These are phyloP conservation scores for Lipomyces lipofer DNA, from an alignment of 805 yeast species.

Conservation along the genomic window DNA sequence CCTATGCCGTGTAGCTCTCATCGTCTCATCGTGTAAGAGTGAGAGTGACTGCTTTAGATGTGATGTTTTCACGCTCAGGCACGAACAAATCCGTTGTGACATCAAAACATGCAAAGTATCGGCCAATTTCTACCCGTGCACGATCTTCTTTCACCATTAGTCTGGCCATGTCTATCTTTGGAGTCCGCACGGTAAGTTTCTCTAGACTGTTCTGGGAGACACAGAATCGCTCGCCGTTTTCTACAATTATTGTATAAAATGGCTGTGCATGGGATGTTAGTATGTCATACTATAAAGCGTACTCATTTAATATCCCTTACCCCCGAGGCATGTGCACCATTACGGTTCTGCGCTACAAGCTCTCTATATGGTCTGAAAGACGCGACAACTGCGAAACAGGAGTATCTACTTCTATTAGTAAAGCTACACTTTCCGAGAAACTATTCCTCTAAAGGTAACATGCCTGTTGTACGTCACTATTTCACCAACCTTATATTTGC, in stretches of 20 bases:
- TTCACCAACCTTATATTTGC: conserved; percentile 8
- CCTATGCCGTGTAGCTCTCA: too few relatives aligned
- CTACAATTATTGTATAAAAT: conserved; percentile 3
- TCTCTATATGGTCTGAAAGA: neutral
- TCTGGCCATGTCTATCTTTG: neutral
- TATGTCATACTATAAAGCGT: neutral
- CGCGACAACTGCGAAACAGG: conserved; percentile 8
- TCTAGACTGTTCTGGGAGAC: conserved; percentile 8
- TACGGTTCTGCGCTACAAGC: neutral
- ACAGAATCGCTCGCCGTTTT: conserved; percentile 10
- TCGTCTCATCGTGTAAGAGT: too few relatives aligned
- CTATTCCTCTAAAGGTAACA: neutral
- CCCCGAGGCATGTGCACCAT: conserved; percentile 2
- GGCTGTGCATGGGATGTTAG: neutral
- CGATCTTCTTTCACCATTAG: too few relatives aligned
- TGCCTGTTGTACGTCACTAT: conserved; percentile 13
- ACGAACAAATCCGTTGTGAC: neutral
- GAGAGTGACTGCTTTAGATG: too few relatives aligned
- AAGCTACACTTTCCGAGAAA: neutral
- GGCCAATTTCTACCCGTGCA: conserved; percentile 12
- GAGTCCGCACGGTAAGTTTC: neutral
- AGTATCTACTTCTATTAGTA: neutral
- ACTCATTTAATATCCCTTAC: neutral
- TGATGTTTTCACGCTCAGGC: too few relatives aligned
- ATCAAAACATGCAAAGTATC: conserved; percentile 9